A percentile compares a stretch with the other conserved stretches of the same genome.
These are phyloP conservation scores for Fagopyrum tataricum DNA, from an alignment of 148 eudicot genomes.

Conservation along the genomic window DNA sequence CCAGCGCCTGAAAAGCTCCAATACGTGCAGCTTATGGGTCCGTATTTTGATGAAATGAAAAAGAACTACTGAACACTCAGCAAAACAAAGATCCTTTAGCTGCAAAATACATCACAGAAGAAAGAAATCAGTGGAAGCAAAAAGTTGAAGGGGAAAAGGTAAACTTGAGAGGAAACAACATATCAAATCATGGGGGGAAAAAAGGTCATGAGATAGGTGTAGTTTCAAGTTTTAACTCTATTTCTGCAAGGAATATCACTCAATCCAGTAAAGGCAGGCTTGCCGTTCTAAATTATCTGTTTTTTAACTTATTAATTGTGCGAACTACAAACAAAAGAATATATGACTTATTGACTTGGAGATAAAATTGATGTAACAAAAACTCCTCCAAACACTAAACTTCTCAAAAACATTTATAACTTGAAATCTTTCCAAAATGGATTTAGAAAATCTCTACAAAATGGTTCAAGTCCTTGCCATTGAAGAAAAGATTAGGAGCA, in stretches of 20 bases:
- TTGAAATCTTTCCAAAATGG: neutral
- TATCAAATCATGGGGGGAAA: neutral
- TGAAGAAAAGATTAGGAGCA: neutral
- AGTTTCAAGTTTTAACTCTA: neutral
- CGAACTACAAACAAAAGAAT: neutral
- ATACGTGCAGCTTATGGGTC: neutral
- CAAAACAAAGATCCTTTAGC: neutral
- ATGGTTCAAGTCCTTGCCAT: neutral
- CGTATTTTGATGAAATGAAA: neutral
- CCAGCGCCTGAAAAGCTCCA: neutral
- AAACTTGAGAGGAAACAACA: neutral
- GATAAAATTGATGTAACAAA: neutral
- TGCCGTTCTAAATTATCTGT: neutral
- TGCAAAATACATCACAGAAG: neutral
- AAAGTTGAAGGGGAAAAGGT: neutral
- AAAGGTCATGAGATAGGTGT: neutral
- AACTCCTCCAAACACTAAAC: neutral
- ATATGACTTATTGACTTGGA: neutral
- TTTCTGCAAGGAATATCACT: neutral
- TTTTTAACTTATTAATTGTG: neutral
- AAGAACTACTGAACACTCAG: neutral
- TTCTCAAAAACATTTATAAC: neutral
- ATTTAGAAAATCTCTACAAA: neutral
- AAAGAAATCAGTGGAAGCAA: neutral
- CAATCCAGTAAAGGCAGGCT: neutral